Evolutionary conservation across 2,329 filamentous ascomycete species (phyloP), one percentile per base, ranked within the genome.

Genomic region (Plenodomus biglobosus): DNA sequence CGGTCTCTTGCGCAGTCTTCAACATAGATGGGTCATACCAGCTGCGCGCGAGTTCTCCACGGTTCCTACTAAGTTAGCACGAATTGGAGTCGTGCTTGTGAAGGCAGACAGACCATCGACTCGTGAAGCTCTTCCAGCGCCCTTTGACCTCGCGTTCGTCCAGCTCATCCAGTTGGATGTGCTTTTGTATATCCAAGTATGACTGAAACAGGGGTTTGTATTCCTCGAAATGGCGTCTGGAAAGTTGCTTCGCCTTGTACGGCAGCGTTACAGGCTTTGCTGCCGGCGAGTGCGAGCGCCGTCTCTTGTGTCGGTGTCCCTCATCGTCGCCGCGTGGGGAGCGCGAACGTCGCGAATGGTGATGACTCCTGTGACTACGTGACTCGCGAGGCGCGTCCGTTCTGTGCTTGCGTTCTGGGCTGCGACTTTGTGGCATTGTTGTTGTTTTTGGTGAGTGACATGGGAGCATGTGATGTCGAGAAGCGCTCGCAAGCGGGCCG

Each of bases 71-170:
- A 49, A 70, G 75, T 84, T 70, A 84, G 78, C 10, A 15, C 8
- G 1, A 11, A 13, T 30, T 18, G 13, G 4, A 2, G 30, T 8
- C 11, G 13, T 15, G 10, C 5, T 1, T n/a, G 2, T 3, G 10
- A 21, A 42, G 27, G 21, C 7, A 15, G 34, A 45, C 76, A 72
- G 80, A 87, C 92, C 94, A 99, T 78, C 91, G 92, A 3, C 82
- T 79, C 11, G 92, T 71, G 64, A 97, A 99, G 68, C 90, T 92
- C 79, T 96, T 96, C 91, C 92, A 99, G 46, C 92, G 78, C 1
- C 92, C 91, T 56, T 80, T 86, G 1, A 85, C 73, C 68, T 96
- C 92, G n/a, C 82, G 80, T 54, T 90, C 85, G 46, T 84, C 81
- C 58, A 97, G 77, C 8, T 82, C 80, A 16, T 85, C 78, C 1